These are phyloP conservation scores for Helotiales sp. DNA, from an alignment of 2,329 filamentous ascomycete species.

Conservation along the genomic window DNA sequence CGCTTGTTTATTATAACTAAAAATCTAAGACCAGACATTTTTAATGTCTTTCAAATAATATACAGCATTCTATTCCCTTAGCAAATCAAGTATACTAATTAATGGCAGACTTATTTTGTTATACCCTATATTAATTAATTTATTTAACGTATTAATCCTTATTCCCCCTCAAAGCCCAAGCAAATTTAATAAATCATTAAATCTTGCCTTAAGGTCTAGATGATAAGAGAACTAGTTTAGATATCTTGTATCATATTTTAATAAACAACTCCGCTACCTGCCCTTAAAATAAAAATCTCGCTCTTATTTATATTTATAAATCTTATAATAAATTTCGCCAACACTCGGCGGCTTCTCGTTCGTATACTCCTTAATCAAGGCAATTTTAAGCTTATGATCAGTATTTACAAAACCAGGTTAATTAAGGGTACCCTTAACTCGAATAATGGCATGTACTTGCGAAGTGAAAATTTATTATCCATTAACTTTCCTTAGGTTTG, in stretches of 20 bases:
- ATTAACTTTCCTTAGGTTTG: neutral
- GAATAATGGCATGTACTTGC: neutral
- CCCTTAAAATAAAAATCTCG: neutral
- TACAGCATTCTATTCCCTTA: neutral
- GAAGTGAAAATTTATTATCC: neutral
- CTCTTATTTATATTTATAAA: neutral
- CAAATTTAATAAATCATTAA: neutral
- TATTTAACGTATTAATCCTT: neutral
- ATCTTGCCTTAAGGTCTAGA: neutral
- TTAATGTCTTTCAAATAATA: neutral
- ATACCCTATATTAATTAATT: neutral
- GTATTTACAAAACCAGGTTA: neutral
- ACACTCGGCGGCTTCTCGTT: neutral
- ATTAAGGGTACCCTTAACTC: neutral
- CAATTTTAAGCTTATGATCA: neutral
- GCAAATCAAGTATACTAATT: neutral
- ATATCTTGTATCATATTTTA: neutral
- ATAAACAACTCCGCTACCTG: neutral
- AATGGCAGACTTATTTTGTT: neutral
- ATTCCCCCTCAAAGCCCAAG: neutral
- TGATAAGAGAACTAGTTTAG: neutral
- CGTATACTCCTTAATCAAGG: neutral
- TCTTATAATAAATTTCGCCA: neutral
- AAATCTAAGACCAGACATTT: neutral
- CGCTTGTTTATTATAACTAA: neutral